phyloP scores from a whole-genome alignment of 2,329 filamentous ascomycete genomes.

The Chrysoporthe cubensis region DNA sequence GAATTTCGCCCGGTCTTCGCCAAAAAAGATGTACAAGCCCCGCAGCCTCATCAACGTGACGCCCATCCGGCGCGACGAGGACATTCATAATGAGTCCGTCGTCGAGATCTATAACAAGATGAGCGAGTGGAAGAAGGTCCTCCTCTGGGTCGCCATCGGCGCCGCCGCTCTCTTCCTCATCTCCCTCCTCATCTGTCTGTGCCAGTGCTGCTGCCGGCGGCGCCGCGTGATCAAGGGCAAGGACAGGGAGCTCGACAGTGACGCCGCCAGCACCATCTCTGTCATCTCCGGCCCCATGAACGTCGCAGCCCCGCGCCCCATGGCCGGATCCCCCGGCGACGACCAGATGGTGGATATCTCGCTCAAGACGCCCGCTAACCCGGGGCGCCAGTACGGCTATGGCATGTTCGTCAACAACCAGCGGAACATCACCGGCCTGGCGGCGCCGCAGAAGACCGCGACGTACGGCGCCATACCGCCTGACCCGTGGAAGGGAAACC shows the following conservation, averaged over 20 bases:
- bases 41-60: constrained; percentile 3
- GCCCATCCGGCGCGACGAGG: not conserved
- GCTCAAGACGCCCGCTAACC: constrained; percentile 10
- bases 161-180: constrained; percentile 9
- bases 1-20: not conserved
- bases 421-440: constrained; percentile 16
- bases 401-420: constrained; percentile 16
- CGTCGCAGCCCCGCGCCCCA: constrained; percentile 7
- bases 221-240: not conserved
- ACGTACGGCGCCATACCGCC: not conserved
- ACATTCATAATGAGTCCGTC: constrained; percentile 7
- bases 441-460: constrained; percentile 7
- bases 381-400: constrained; percentile 6
- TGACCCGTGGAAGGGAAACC: constrained; percentile 3
- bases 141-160: constrained; percentile 7
- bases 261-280: constrained; percentile 9
- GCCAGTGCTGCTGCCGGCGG: constrained; percentile 13
- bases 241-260: not conserved
- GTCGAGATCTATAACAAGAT: constrained; percentile 12
- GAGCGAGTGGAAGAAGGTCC: constrained; percentile 10
- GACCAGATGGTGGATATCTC: constrained; percentile 10
- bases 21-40: not conserved
- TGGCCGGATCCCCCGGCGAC: not conserved
- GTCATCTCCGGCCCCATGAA: constrained; percentile 11
- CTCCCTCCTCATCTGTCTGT: constrained; percentile 11